These are phyloP conservation scores for Shiraia sp. DNA, from an alignment of 2,329 filamentous ascomycete genomes.

Conservation along the genomic window DNA sequence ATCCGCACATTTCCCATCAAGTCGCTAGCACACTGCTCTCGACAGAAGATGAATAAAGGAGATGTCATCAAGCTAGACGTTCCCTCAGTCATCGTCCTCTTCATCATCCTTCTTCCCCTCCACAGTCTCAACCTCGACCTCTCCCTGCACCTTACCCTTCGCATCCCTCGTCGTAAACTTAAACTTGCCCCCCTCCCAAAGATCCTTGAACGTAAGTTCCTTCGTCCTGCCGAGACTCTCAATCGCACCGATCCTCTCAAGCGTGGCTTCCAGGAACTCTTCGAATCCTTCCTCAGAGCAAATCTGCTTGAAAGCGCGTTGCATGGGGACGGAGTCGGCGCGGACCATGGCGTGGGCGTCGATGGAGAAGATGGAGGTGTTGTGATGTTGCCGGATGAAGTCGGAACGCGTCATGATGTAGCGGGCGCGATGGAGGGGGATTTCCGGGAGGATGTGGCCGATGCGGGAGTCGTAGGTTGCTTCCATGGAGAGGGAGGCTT, in stretches of 20 bases:
- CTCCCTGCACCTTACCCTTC: slow-evolving; percentile 32
- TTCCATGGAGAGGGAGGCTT: slow-evolving; percentile 69
- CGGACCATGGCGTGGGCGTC: slow-evolving; percentile 84
- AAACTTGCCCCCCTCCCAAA: slow-evolving; percentile 84
- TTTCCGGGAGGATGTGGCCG: slow-evolving; percentile 78
- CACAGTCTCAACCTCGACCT: slow-evolving; percentile 39
- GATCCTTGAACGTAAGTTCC: slow-evolving; percentile 92
- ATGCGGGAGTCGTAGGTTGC: slow-evolving; percentile 65
- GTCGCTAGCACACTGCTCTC: too few species aligned
- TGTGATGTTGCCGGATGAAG: slow-evolving; percentile 91
- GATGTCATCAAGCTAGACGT: too few species aligned
- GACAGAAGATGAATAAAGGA: too few species aligned
- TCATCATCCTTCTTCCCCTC: slow-evolving; percentile 32
- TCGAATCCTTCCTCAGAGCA: slow-evolving; percentile 78
- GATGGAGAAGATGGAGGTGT: slow-evolving; percentile 93
- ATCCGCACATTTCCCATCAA: too few species aligned
- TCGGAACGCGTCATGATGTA: slow-evolving; percentile 95
- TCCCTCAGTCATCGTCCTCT: slow-evolving; percentile 20
- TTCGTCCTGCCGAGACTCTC: slow-evolving; percentile 92
- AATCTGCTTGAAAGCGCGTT: slow-evolving; percentile 85
- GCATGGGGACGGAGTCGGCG: slow-evolving; percentile 95
- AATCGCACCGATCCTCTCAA: slow-evolving; percentile 87
- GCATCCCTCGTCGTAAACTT: slow-evolving; percentile 34
- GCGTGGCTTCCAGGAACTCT: slow-evolving; percentile 77
- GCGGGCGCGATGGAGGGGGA: slow-evolving; percentile 50